Conservation (phyloP, 1,284 basidiomycete species). For the Salmacisia buchloeana region DNA sequence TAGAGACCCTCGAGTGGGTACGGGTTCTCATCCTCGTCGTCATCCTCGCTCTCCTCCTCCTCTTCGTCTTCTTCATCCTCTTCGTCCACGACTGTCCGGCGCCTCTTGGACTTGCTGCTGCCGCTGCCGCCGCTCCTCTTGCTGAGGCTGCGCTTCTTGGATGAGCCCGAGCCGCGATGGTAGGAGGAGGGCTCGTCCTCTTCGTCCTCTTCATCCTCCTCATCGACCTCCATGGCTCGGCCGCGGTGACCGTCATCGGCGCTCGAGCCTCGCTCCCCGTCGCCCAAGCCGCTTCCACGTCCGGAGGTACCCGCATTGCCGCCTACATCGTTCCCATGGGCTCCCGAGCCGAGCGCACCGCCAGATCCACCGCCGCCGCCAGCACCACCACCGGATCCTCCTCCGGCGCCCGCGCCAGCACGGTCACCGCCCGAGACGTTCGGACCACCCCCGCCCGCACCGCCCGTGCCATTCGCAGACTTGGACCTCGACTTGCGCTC, state of each 20-base stretch:
- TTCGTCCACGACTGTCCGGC: neutral
- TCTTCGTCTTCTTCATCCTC: constrained; percentile 10
- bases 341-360: neutral
- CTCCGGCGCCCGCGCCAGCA: neutral
- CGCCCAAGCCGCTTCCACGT: no score
- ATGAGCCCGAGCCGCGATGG: neutral
- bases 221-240: neutral
- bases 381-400: no score
- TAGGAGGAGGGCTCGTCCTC: neutral
- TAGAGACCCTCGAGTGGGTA: constrained; percentile 89
- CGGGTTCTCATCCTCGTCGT: constrained; percentile 56
- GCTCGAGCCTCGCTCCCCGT: neutral
- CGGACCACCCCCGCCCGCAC: neutral
- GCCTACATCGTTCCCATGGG: neutral
- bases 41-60: constrained; percentile 17
- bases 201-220: constrained; percentile 3
- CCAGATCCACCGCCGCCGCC: no score
- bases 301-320: no score
- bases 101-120: neutral
- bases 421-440: neutral
- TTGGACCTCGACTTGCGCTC: neutral
- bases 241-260: neutral
- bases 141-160: constrained; percentile 5
- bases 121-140: neutral
- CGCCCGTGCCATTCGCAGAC: neutral